Evolutionary conservation across 106 monocot species (phyloP).

Genomic region (Dendrobium huoshanense): DNA sequence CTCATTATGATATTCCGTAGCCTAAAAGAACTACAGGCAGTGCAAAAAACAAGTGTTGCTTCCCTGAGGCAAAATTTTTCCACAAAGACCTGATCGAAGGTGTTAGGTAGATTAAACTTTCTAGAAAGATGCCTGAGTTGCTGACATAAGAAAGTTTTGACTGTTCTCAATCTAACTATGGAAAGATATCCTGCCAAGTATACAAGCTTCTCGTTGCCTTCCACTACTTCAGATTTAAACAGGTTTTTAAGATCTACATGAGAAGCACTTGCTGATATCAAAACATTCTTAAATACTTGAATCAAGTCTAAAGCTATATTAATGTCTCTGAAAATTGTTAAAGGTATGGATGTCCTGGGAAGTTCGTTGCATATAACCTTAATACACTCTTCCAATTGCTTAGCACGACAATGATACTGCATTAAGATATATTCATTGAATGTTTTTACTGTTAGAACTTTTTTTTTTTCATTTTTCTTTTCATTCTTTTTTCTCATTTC

Average conservation of each 20-base stretch:
- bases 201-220: neutral
- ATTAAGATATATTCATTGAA: no score
- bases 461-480: constrained; percentile 36
- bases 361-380: neutral
- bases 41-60: constrained; percentile 40
- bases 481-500: no score
- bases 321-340: neutral
- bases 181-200: neutral
- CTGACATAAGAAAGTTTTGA: neutral
- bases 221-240: neutral
- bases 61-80: constrained; percentile 30
- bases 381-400: no score
- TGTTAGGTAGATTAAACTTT: neutral
- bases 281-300: neutral
- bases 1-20: constrained; percentile 13
- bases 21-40: constrained; percentile 41
- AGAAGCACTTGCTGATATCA: neutral
- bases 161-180: neutral
- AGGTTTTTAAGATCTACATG: neutral
- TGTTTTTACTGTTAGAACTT: neutral
- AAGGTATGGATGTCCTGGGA: neutral
- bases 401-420: no score
- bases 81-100: neutral
- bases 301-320: neutral
- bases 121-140: neutral